Conservation (phyloP, 352 stramenopile genomes). For the Peronospora belbahrii region DNA sequence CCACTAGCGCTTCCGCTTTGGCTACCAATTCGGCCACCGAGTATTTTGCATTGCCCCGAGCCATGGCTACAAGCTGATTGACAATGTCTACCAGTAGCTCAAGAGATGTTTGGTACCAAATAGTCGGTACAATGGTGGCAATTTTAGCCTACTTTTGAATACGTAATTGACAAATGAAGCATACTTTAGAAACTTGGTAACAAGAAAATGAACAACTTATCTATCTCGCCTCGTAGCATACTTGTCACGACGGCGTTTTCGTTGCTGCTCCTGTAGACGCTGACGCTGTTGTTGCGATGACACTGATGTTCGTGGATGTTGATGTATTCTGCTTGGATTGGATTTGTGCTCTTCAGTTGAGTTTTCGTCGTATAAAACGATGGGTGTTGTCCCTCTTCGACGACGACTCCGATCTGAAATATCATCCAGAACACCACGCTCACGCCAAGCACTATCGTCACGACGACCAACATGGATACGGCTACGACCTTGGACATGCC, state of each 20-base stretch:
- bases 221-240: slow-evolving; percentile 16
- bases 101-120: slow-evolving; percentile 4
- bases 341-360: slow-evolving; percentile 19
- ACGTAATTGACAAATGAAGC: neutral
- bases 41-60: slow-evolving; percentile 39
- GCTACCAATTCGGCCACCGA: slow-evolving; percentile 65
- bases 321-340: slow-evolving; percentile 15
- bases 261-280: slow-evolving; percentile 3
- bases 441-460: slow-evolving; percentile 1
- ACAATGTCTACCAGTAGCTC: slow-evolving; percentile 9
- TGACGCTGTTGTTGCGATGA: slow-evolving; percentile 3
- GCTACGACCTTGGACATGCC: neutral
- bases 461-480: neutral
- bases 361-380: slow-evolving; percentile 29
- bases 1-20: slow-evolving; percentile 78
- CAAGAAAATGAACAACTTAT: neutral
- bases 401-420: slow-evolving; percentile 19
- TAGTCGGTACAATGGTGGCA: slow-evolving; percentile 1
- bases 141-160: neutral
- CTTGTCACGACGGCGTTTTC: slow-evolving; percentile 16
- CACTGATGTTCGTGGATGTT: neutral
- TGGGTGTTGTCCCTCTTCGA: slow-evolving; percentile 19
- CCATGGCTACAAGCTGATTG: slow-evolving; percentile 20
- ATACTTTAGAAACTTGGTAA: no score
- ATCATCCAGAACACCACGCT: slow-evolving; percentile 14